phyloP scores from a whole-genome alignment of 805 yeast genomes.

The Metschnikowia noctiluminum region DNA sequence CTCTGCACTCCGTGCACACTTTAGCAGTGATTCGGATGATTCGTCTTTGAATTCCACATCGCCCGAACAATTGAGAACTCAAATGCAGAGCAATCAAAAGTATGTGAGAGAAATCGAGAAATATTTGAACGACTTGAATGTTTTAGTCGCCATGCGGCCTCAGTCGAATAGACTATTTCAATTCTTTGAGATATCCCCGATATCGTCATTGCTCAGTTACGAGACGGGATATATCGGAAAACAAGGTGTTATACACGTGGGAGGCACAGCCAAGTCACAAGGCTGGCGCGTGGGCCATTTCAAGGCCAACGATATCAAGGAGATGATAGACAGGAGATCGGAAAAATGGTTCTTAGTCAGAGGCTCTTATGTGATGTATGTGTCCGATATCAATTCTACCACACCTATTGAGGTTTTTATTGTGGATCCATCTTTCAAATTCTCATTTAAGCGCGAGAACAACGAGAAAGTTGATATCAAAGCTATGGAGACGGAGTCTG shows the following conservation, averaged over 20 bases:
- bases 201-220: conserved; percentile 76
- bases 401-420: conserved; percentile 88
- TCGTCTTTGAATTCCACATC: conserved; percentile 21
- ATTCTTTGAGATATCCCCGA: conserved; percentile 86
- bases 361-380: conserved; percentile 79
- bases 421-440: conserved; percentile 73
- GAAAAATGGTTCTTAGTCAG: conserved; percentile 90
- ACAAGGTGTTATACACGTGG: conserved; percentile 79
- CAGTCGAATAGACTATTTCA: conserved; percentile 81
- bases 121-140: conserved; percentile 63
- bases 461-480: conserved; percentile 19
- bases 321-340: conserved; percentile 87
- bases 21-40: conserved; percentile 25
- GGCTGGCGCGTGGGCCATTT: conserved; percentile 97
- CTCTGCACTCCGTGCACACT: conserved; percentile 28
- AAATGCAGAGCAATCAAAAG: conserved; percentile 31
- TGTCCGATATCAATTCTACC: conserved; percentile 80
- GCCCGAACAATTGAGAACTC: conserved; percentile 30
- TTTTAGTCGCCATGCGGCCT: conserved; percentile 62
- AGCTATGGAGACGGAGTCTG: conserved; percentile 39
- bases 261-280: conserved; percentile 80
- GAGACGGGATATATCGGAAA: conserved; percentile 83
- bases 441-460: conserved; percentile 45
- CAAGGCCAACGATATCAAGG: conserved; percentile 70
- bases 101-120: conserved; percentile 52